Base-by-base conservation (phyloP, 208 protist species). In the Angomonas desouzai region DNA sequence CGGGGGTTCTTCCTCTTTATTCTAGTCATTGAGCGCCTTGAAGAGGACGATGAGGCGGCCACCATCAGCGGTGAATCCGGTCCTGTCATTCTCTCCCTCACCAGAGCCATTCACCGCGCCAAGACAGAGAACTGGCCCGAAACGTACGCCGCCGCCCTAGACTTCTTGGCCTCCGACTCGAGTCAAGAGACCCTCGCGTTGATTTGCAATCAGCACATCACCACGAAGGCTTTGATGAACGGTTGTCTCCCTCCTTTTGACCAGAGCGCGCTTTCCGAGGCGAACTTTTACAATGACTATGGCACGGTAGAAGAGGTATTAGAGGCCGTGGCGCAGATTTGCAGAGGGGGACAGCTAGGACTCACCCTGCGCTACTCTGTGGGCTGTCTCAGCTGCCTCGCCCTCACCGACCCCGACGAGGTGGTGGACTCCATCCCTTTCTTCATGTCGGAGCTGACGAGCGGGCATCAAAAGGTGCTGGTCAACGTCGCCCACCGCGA, bases 321-420 rank as follows among this genome's bases (percentile, higher is more conserved):
- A 49, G 65, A 67, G 55, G 68, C 71, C 4, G 69, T 78, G 16
- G 55, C 60, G 30, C 62, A 58, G 30, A 30, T 79, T 16, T 57
- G 57, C 7, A 36, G 45, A 18, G 63, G 55, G 48, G 40, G 62
- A 16, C 66, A 55, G 20, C 72, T 93, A 47, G 83, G 83, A 9
- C 80, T 81, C 11, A 77, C 74, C 25, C 62, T 90, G 53, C 77
- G 83, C 6, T 73, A 90, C 70, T 74, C 83, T 0, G 72, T 79
- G 18, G 87, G 87, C 23, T 88, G 80, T 51, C 69, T 89, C 4
- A 70, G 78, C 23, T 79, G 71, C 49, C 61, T 90, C 29, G 38
- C 61, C 36, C 27, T 53, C 36, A 16, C 51, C 53, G 40, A n/a
- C 3, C 32, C 40, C 3, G 69, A 70, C 23, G 55, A 55, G 10